Evolutionary conservation across 2,329 filamentous ascomycete species (phyloP).

Genomic region (Alternaria brassicicola): DNA sequence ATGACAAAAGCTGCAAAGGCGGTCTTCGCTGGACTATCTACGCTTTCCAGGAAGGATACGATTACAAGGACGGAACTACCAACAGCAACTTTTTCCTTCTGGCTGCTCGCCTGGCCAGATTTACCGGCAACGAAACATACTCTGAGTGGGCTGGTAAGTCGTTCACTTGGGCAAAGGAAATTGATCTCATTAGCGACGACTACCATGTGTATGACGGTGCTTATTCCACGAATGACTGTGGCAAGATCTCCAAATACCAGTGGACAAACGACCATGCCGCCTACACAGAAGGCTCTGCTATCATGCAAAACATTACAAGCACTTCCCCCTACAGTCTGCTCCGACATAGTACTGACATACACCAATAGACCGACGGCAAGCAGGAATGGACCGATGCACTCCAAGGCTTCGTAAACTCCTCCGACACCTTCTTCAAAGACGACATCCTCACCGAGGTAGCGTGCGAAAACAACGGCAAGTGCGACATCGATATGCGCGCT

Average conservation of each 20-base stretch:
- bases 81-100: conserved; percentile 83
- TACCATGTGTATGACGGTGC: conserved; percentile 61
- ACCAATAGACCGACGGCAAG: conserved; percentile 27
- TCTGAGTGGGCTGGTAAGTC: conserved; percentile 67
- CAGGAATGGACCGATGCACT: conserved; percentile 32
- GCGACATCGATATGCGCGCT: conserved; percentile 68
- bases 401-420: conserved; percentile 34
- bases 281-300: conserved; percentile 57
- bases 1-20: conserved; percentile 65
- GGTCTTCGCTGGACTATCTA: conserved; percentile 78
- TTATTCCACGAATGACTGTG: conserved; percentile 52
- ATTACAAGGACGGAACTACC: conserved; percentile 77
- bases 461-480: conserved; percentile 64
- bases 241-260: conserved; percentile 53
- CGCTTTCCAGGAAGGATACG: conserved; percentile 72
- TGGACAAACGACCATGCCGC: conserved; percentile 60
- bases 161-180: conserved; percentile 60
- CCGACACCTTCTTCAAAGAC: conserved; percentile 49
- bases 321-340: neutral
- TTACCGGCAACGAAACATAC: conserved; percentile 63
- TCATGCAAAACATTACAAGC: conserved; percentile 57
- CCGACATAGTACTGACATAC: neutral
- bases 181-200: conserved; percentile 56
- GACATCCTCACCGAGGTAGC: conserved; percentile 70
- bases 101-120: conserved; percentile 72